Evolutionary conservation across 371 early-diverging fungal species (phyloP), one percentile per base, ranked within the genome.

Genomic region (Amoeboaphelidium protococcarum): DNA sequence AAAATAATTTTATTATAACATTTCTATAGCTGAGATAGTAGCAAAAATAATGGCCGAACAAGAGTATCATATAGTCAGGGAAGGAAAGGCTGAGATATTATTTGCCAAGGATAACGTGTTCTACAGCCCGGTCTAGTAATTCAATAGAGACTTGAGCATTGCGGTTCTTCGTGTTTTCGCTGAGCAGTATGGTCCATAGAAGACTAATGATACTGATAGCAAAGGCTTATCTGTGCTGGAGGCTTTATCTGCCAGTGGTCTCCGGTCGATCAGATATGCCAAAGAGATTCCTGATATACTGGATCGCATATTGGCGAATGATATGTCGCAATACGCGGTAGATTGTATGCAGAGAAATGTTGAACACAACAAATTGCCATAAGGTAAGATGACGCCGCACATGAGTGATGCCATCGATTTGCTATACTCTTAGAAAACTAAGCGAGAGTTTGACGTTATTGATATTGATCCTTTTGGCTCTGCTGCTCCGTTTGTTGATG

Each of bases 381-480:
- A 47, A 63, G 71, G 26, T 41, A 59, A 78, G n/a, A 68, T 95
- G 19, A 65, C 63, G 21, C 73, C 80, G n/a, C 80, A 78, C 55
- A 60, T 69, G 45, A 83, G 82, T 24, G 88, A 91, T 60, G 94
- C 89, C 10, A 71, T 52, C 25, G 44, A 12, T 40, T 78, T 83
- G 25, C 78, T 94, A 76, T 87, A 89, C 63, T 62, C 73, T 42
- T 49, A 57, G 0, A 26, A 61, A 2, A 2, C 43, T 2, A 31
- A 47, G 21, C 68, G 78, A 16, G 69, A 69, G 19, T 88, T 74
- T 53, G 76, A 84, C 56, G 82, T 86, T 1, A 74, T 89, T 24
- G 89, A 91, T 63, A 61, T 90, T 55, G 99, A 99, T 69, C 99
- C 99, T 13, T 99, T 94, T 64, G 99, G 99, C 20, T 76, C 90